Evolutionary conservation across 2,329 filamentous ascomycete species (phyloP).

Genomic region (Huntiella savannae): DNA sequence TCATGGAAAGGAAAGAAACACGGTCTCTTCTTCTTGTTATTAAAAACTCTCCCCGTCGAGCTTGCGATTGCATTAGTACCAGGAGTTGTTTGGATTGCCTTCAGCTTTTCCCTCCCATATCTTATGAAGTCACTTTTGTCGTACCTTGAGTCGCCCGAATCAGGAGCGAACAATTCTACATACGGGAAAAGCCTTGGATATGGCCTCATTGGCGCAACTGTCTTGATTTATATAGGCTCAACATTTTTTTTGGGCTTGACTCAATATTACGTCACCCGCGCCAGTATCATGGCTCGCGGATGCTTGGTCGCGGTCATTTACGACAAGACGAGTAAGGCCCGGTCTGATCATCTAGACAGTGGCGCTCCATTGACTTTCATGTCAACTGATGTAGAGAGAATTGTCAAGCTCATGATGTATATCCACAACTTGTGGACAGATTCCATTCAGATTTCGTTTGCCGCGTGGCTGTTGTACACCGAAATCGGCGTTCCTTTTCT

Average conservation of each 20-base stretch:
- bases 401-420: conserved; percentile 18
- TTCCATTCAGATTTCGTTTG: conserved; percentile 24
- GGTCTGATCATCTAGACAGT: conserved; percentile 19
- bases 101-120: conserved; percentile 25
- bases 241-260: conserved; percentile 23
- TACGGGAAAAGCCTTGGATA: conserved; percentile 16
- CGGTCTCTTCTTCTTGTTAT: conserved; percentile 17
- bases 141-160: conserved; percentile 17
- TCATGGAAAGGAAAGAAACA: conserved; percentile 11
- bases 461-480: conserved; percentile 26
- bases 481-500: conserved; percentile 29
- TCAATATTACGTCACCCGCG: conserved; percentile 21
- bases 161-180: neutral
- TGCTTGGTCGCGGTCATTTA: conserved; percentile 19
- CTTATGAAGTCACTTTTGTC: conserved; percentile 22
- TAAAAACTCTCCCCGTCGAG: conserved; percentile 17
- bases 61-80: conserved; percentile 21
- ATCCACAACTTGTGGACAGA: conserved; percentile 25
- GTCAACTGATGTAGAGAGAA: conserved; percentile 27
- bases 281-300: conserved; percentile 18
- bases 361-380: conserved; percentile 27
- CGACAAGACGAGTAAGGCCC: conserved; percentile 18
- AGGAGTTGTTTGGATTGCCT: conserved; percentile 21
- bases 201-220: conserved; percentile 23
- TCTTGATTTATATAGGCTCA: conserved; percentile 23